A percentile compares a stretch with the other conserved stretches of the same genome.
Evolutionary conservation across 495 filamentous ascomycete species (phyloP).

Genomic region (Evansstolkia leycettana): DNA sequence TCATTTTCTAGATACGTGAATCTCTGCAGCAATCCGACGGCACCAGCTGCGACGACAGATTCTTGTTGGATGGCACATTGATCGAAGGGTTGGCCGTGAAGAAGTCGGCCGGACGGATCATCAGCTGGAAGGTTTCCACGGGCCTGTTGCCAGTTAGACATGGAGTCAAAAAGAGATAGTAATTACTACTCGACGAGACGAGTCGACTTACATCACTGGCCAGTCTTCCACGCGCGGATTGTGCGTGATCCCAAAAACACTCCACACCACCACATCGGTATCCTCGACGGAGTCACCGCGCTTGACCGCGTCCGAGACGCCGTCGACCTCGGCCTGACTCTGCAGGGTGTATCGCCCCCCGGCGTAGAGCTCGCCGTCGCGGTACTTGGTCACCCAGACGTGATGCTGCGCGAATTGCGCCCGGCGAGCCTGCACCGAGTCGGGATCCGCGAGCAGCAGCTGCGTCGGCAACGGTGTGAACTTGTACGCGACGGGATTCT

Average conservation of each 20-base stretch:
- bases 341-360: slow-evolving; percentile 86
- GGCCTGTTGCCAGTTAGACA: slow-evolving; percentile 34
- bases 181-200: too few relatives aligned
- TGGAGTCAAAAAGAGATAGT: neutral
- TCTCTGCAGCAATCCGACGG: slow-evolving; percentile 22
- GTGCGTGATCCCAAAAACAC: slow-evolving; percentile 52
- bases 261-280: slow-evolving; percentile 36
- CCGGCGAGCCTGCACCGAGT: slow-evolving; percentile 60
- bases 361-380: slow-evolving; percentile 70
- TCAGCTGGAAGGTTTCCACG: slow-evolving; percentile 45
- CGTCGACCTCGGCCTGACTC: slow-evolving; percentile 45
- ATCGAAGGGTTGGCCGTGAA: slow-evolving; percentile 63
- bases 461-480: slow-evolving; percentile 67
- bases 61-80: slow-evolving; percentile 53
- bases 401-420: slow-evolving; percentile 83
- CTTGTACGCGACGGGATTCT: slow-evolving; percentile 70
- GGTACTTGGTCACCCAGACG: slow-evolving; percentile 72
- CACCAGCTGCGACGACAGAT: slow-evolving; percentile 38
- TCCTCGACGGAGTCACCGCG: slow-evolving; percentile 39
- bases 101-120: slow-evolving; percentile 64
- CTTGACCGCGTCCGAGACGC: slow-evolving; percentile 44
- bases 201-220: slow-evolving; percentile 69
- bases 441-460: slow-evolving; percentile 61
- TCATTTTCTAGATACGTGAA: too few relatives aligned
- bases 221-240: slow-evolving; percentile 53